Percentiles rank a stretch among this genome's conserved stretches.
phyloP scores from a whole-genome alignment of 1,284 basidiomycete species.

The Marasmius sp. region DNA sequence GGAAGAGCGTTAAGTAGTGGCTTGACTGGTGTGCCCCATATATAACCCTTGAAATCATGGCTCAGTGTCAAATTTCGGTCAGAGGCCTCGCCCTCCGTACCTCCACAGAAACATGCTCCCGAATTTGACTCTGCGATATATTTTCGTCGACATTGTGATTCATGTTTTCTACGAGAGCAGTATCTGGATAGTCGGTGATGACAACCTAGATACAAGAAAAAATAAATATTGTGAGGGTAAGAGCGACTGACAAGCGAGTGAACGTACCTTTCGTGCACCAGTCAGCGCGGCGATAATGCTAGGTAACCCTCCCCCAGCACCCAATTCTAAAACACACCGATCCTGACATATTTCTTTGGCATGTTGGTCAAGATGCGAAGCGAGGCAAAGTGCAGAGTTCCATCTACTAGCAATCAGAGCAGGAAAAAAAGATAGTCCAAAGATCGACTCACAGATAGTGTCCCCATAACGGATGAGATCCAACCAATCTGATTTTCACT shows the following conservation, averaged over 20 bases:
- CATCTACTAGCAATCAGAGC: slow-evolving; percentile 49
- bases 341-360: slow-evolving; percentile 38
- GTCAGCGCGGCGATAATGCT: slow-evolving; percentile 72
- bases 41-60: slow-evolving; percentile 64
- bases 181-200: slow-evolving; percentile 92
- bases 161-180: slow-evolving; percentile 78
- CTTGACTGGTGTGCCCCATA: slow-evolving; percentile 80
- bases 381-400: slow-evolving; percentile 81
- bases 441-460: slow-evolving; percentile 70
- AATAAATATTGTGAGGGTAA: not conserved
- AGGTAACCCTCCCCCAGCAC: slow-evolving; percentile 90
- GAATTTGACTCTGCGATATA: slow-evolving; percentile 30
- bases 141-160: slow-evolving; percentile 69
- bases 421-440: not conserved
- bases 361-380: slow-evolving; percentile 70
- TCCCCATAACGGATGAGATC: slow-evolving; percentile 89
- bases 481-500: slow-evolving; percentile 76
- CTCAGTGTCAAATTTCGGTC: not conserved
- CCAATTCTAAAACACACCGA: slow-evolving; percentile 78
- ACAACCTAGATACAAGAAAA: slow-evolving; percentile 54
- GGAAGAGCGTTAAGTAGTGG: slow-evolving; percentile 48
- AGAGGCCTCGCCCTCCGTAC: slow-evolving; percentile 32
- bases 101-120: slow-evolving; percentile 41
- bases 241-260: slow-evolving; percentile 8
- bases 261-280: slow-evolving; percentile 57